These are phyloP conservation scores for Rugonectria rugulosa DNA, from an alignment of 2,329 filamentous ascomycete genomes.

Conservation along the genomic window DNA sequence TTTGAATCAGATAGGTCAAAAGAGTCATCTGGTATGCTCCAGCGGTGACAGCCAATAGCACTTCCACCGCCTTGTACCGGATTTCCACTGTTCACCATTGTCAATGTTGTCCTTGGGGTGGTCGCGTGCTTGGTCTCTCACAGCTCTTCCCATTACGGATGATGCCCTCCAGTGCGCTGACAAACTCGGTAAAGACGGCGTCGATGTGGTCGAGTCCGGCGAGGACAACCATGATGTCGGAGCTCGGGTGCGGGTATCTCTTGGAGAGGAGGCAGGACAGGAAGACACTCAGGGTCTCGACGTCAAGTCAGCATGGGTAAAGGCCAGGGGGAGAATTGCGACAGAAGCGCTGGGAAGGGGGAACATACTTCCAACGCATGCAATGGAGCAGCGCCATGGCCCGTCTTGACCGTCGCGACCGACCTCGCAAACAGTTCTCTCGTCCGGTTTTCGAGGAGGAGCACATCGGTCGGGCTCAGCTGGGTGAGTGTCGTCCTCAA, in stretches of 20 bases:
- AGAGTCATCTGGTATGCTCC: conserved; percentile 97
- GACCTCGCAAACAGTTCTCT: conserved; percentile 80
- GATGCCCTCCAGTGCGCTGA: conserved; percentile 79
- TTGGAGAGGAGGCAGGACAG: conserved; percentile 83
- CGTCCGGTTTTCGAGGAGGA: conserved; percentile 79
- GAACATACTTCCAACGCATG: conserved; percentile 83
- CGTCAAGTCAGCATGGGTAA: conserved; percentile 34
- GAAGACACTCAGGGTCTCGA: conserved; percentile 87
- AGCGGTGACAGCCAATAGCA: conserved; percentile 83
- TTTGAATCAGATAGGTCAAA: conserved; percentile 92
- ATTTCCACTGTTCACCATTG: conserved; percentile 67
- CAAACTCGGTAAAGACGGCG: conserved; percentile 85
- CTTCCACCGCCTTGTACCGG: conserved; percentile 80
- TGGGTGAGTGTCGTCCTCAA: conserved; percentile 73
- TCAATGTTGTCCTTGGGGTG: conserved; percentile 16
- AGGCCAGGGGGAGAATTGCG: conserved; percentile 45
- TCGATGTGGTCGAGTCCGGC: conserved; percentile 91
- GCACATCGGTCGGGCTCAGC: conserved; percentile 76
- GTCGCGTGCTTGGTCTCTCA: conserved; percentile 51
- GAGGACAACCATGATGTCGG: conserved; percentile 89
- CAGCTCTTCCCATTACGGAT: conserved; percentile 78
- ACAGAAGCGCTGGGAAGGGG: neutral
- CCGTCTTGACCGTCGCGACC: conserved; percentile 71
- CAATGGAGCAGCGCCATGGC: conserved; percentile 68
- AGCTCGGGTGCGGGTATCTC: conserved; percentile 93